Percentiles rank a stretch among this genome's conserved stretches.
These are phyloP conservation scores for Pichia pseudocactophila DNA, from an alignment of 805 yeast genomes.

Conservation along the genomic window DNA sequence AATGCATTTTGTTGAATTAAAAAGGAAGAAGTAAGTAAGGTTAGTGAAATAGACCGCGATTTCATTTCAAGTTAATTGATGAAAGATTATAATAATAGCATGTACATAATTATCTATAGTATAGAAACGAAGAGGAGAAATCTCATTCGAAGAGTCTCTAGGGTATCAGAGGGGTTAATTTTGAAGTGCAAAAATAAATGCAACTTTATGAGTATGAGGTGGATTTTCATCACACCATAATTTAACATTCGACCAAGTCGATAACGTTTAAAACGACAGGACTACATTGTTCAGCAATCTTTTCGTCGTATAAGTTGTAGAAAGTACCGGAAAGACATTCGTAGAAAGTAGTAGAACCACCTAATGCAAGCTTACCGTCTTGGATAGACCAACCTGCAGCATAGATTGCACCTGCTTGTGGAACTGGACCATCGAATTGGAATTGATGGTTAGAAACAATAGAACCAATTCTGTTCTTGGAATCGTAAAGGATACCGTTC, in stretches of 20 bases:
- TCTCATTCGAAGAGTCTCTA: too few relatives aligned
- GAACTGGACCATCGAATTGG: slow-evolving; percentile 61
- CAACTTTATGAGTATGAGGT: not conserved
- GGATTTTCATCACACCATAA: slow-evolving; percentile 1
- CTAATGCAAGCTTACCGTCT: slow-evolving; percentile 42
- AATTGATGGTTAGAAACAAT: slow-evolving; percentile 56
- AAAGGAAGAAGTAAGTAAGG: too few relatives aligned
- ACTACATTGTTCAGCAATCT: slow-evolving; percentile 38
- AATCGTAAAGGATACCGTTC: slow-evolving; percentile 35
- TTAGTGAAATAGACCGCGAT: too few relatives aligned
- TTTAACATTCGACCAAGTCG: slow-evolving; percentile 31
- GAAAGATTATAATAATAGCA: too few relatives aligned
- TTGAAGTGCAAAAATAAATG: not conserved
- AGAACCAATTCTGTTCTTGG: slow-evolving; percentile 45
- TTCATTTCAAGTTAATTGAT: too few relatives aligned
- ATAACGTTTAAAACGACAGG: slow-evolving; percentile 37
- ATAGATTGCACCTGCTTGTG: slow-evolving; percentile 49
- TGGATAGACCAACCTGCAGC: slow-evolving; percentile 45
- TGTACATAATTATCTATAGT: too few relatives aligned
- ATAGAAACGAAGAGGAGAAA: too few relatives aligned
- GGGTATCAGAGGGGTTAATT: too few relatives aligned
- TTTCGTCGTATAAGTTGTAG: slow-evolving; percentile 49
- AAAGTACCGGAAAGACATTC: slow-evolving; percentile 48
- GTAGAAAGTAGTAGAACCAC: slow-evolving; percentile 39
- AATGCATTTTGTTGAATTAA: too few relatives aligned